A percentile compares a stretch with the other conserved stretches of the same genome.
phyloP scores from a whole-genome alignment of 371 early-diverging fungal species.

The Mortierella sp. region DNA sequence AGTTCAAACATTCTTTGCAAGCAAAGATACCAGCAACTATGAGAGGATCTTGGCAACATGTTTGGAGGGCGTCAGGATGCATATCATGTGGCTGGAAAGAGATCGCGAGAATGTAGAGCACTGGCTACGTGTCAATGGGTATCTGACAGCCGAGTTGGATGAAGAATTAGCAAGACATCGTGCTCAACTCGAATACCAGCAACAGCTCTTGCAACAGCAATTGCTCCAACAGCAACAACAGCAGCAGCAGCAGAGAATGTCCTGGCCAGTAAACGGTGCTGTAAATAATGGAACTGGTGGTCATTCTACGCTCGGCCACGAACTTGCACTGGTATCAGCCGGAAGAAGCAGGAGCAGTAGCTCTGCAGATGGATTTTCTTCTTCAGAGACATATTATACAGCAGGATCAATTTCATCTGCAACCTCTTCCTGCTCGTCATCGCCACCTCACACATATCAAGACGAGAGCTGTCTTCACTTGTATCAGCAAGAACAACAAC shows the following conservation, averaged over 20 bases:
- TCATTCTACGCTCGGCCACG: slow-evolving; percentile 1
- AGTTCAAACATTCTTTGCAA: slow-evolving; percentile 80
- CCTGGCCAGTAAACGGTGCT: neutral
- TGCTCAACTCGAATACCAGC: neutral
- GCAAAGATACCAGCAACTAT: slow-evolving; percentile 80
- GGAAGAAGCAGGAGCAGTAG: slow-evolving; percentile 26
- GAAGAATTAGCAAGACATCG: neutral
- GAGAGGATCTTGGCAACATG: slow-evolving; percentile 85
- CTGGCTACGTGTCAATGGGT: slow-evolving; percentile 69
- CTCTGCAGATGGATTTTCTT: slow-evolving; percentile 22
- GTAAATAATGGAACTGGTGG: neutral
- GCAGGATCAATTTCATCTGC: slow-evolving; percentile 24
- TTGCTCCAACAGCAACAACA: neutral
- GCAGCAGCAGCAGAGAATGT: slow-evolving; percentile 1
- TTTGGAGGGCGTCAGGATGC: slow-evolving; percentile 84
- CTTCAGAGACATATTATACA: slow-evolving; percentile 10
- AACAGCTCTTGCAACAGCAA: neutral
- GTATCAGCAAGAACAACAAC: slow-evolving; percentile 1
- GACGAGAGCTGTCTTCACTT: neutral
- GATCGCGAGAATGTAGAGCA: slow-evolving; percentile 78
- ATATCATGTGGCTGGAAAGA: slow-evolving; percentile 84
- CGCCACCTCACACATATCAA: slow-evolving; percentile 25
- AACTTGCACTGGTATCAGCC: neutral
- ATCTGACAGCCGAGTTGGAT: slow-evolving; percentile 18
- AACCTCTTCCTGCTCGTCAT: slow-evolving; percentile 30